These are phyloP conservation scores for Cutaneotrichosporon mucoides DNA, from an alignment of 1,284 basidiomycete species.

Conservation along the genomic window DNA sequence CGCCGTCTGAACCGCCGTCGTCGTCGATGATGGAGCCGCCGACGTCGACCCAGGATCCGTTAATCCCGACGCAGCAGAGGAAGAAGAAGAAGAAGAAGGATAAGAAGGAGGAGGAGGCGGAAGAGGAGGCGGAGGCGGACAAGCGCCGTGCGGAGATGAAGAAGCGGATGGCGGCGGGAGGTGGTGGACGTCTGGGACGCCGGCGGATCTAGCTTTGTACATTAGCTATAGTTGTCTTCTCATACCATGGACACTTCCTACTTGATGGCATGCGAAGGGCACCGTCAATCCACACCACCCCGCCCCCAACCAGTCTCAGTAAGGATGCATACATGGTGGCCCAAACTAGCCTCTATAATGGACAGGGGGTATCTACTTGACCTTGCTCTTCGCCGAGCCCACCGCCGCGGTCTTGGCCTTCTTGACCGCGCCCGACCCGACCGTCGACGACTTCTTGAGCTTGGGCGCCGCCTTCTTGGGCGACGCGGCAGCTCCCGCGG, in stretches of 20 bases:
- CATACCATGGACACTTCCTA: too few species aligned
- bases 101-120: constrained; percentile 28
- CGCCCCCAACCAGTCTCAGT: neutral
- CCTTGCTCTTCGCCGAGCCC: constrained; percentile 13
- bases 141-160: constrained; percentile 30
- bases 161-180: constrained; percentile 32
- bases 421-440: constrained; percentile 28
- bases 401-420: constrained; percentile 22
- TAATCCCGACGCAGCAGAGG: constrained; percentile 15
- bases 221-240: too few species aligned
- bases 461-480: constrained; percentile 11
- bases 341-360: constrained; percentile 5
- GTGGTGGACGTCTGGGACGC: constrained; percentile 19
- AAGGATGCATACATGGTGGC: constrained; percentile 6
- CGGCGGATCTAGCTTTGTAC: neutral
- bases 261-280: too few species aligned
- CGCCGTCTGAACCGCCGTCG: constrained; percentile 2
- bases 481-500: neutral
- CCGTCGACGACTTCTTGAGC: constrained; percentile 29
- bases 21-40: constrained; percentile 1
- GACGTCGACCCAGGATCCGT: constrained; percentile 13
- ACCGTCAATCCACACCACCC: too few species aligned
- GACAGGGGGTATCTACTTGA: constrained; percentile 4
- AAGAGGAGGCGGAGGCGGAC: constrained; percentile 35
- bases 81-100: constrained; percentile 24